phyloP scores from a whole-genome alignment of 176 grass and related monocot genomes.

The Carex cristatella region DNA sequence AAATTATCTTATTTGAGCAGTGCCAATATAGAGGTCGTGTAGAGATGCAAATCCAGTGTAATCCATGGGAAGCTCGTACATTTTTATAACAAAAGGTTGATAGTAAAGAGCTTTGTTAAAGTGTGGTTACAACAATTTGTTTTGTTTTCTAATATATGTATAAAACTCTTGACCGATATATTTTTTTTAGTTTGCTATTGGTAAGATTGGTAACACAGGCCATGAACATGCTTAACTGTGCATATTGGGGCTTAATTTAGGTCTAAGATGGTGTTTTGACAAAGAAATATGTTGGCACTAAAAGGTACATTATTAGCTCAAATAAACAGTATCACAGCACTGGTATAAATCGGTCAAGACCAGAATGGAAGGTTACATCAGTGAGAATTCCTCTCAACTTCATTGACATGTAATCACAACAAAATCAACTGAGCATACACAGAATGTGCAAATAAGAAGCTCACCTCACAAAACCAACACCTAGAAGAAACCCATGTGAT shows the following conservation, averaged over 20 bases:
- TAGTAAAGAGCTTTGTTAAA: neutral
- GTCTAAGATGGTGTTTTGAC: neutral
- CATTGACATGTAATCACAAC: neutral
- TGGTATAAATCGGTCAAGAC: neutral
- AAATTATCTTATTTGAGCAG: neutral
- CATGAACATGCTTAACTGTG: neutral
- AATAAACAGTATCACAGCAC: neutral
- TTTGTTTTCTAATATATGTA: neutral
- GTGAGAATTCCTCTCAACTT: neutral
- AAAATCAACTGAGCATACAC: neutral
- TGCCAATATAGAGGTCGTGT: neutral
- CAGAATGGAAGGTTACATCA: neutral
- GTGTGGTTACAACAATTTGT: neutral
- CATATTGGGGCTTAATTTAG: neutral
- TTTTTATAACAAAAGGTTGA: neutral
- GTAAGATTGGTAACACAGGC: neutral
- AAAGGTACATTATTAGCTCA: neutral
- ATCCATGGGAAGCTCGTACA: neutral
- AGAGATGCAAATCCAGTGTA: neutral
- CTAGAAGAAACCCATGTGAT: neutral
- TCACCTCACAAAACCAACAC: conserved; percentile 12
- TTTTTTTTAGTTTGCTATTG: neutral
- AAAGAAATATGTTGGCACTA: neutral
- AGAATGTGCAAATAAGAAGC: neutral
- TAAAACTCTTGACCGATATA: neutral